Evolutionary conservation across 2,329 filamentous ascomycete species (phyloP), one percentile per base, ranked within the genome.

Genomic region (Pyrenochaeta sp.): DNA sequence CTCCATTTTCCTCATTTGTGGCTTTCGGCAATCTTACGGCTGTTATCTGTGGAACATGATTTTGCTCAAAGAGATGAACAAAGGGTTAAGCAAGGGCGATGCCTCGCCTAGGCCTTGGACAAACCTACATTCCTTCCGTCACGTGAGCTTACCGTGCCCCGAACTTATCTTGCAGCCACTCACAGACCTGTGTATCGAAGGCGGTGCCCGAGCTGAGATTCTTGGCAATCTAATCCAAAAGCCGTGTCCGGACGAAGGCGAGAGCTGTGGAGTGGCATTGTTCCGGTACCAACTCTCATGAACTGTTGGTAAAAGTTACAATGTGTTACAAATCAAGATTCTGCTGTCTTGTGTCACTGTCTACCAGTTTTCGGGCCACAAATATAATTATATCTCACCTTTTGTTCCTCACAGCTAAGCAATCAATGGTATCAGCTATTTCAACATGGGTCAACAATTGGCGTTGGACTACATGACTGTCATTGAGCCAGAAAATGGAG

Each of bases 31-130:
- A 40, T n/a, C 27, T 39, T 23, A 40, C 21, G 9, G 14, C 17
- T 29, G n/a, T 9, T 18, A 39, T 23, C 17, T 20, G 23, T 32
- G 33, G 39, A 30, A 47, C n/a, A 23, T 9, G 23, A 15, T 6
- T 7, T 44, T 14, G 17, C 30, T 20, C 2, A 33, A 32, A 6
- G 27, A 36, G n/a, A n/a, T n/a, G n/a, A n/a, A n/a, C n/a, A n/a
- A n/a, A n/a, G n/a, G n/a, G n/a, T n/a, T n/a, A n/a, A n/a, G n/a
- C n/a, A n/a, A n/a, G 45, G 33, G 14, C 12, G 6, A 31, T 21
- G 33, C 45, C 45, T 47, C 30, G 45, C 35, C 17, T 23, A 40
- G 11, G 15, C 35, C 23, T 47, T 47, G 39, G 45, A 20, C 11
- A 15, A 23, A 1, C 7, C 7, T 5, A 21, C 35, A 39, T 23